Evolutionary conservation across 345 rosid genomes (phyloP), one percentile per base, ranked within the genome.

Genomic region (Sisymbrium altissimum): DNA sequence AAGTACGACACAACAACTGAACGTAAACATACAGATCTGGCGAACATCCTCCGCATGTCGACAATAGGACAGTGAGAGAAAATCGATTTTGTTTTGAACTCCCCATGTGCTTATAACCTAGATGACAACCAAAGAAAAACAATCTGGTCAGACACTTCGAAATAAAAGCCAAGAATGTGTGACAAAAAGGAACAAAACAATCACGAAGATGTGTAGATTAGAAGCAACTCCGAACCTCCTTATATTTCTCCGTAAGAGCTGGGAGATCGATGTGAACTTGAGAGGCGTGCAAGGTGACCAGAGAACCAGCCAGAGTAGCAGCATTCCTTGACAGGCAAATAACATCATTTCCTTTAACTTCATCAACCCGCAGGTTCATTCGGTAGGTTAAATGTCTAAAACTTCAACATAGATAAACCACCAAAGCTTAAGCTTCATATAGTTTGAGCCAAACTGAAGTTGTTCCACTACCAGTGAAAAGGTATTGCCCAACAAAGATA

Each of bases 361-460:
- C 96, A 50, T 85, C 82, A 76, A 91, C 97, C 97, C 91, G 80
- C 43, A 56, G 35, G 23, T 77, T 57, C 56, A 46, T 75, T 60
- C 5, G 45, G 71, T 7, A 70, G 12, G 32, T 27, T 3, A 7
- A 45, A 25, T 1, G 3, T 23, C 60, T 13, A 44, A 36, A 77
- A 60, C 15, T 18, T 32, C 27, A 23, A 46, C 19, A 45, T 2
- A 68, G 13, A 27, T 10, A 53, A 3, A 61, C 57, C 33, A 54
- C 6, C 19, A 54, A 45, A 54, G 1, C 21, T 0, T 27, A 6
- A 52, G 59, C 64, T 63, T 45, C 1, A 25, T 62, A 70, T 79
- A 92, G 97, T 97, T 95, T 97, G 57, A 90, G 89, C 97, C 97
- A 95, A 0, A 90, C 99, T 54, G 99, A 92, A 69, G 97, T 92